A percentile compares a stretch with the other conserved stretches of the same genome.
Evolutionary conservation across 2,329 filamentous ascomycete species (phyloP).

Genomic region (Colletotrichum sp.): DNA sequence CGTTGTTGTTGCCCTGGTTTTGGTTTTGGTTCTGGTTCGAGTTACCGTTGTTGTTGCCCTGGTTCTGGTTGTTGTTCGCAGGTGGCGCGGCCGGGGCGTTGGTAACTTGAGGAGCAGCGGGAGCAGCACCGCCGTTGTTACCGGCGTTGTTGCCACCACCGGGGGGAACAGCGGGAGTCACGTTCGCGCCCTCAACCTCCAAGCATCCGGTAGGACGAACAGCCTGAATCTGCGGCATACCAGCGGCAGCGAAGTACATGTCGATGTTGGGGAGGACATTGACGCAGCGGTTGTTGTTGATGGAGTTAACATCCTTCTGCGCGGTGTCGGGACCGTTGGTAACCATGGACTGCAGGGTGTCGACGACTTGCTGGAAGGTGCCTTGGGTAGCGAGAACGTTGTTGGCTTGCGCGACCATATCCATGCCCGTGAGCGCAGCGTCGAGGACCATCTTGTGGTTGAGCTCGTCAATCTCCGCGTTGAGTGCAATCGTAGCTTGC

Average conservation of each 20-base stretch:
- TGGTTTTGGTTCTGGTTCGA: background rate
- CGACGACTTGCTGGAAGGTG: constrained; percentile 25
- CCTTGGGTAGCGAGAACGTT: constrained; percentile 23
- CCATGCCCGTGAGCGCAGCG: constrained; percentile 9
- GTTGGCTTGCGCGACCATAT: constrained; percentile 21
- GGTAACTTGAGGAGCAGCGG: background rate
- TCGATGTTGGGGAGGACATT: constrained; percentile 27
- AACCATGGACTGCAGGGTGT: constrained; percentile 25
- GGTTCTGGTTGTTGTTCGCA: background rate
- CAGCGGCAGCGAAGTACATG: constrained; percentile 26
- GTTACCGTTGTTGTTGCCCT: background rate
- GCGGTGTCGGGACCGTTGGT: constrained; percentile 24
- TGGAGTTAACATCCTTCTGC: constrained; percentile 23
- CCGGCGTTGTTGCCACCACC: background rate
- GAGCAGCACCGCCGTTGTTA: background rate
- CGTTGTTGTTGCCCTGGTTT: background rate
- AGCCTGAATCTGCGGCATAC: constrained; percentile 12
- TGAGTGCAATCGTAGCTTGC: constrained; percentile 25
- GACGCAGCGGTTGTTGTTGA: constrained; percentile 26
- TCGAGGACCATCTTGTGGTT: constrained; percentile 27
- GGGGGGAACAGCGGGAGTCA: constrained; percentile 1
- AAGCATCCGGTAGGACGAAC: constrained; percentile 24
- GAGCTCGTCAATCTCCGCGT: constrained; percentile 26
- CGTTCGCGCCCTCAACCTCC: constrained; percentile 17
- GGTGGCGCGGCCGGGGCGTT: background rate